Base-by-base conservation (phyloP, 345 rosid genomes). In the Lumnitzera littorea region DNA sequence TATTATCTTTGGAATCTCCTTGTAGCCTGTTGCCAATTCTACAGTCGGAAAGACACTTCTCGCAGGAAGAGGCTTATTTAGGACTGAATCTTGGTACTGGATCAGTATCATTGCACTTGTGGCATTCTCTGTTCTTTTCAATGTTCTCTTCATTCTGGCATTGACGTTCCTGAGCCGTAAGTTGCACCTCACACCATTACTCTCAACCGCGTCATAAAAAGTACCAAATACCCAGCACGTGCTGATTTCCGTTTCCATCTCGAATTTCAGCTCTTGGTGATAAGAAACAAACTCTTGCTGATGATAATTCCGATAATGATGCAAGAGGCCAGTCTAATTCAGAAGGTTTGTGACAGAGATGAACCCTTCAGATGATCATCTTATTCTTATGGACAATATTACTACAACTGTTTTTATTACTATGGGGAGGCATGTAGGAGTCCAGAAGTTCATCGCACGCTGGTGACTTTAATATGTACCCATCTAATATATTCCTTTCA, bases 1-100 rank as follows among this genome's bases (percentile, higher is more conserved):
- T 3, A 63, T 3, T 9, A 46, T 14, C 3, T 27, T 27, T 23
- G 10, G 24, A 46, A 24, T 47, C n/a, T 54, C 24, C 24, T 46
- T 25, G 25, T 63, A 57, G 58, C 50, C 51, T n/a, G 13, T 24
- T 20, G 13, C 14, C 5, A 17, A 16, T 17, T 24, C 66, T 46
- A 69, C 73, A 15, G 68, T 69, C 15, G 73, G 73, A 46, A 63
- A 57, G 67, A 20, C 60, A 16, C 63, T 69, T 58, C 68, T 69
- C 55, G 68, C 67, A 70, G 56, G 70, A 10, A 69, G 85, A 15
- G 91, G 85, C 13, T 36, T 84, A 53, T 79, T 70, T 53, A 60
- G 76, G 11, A 69, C 76, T n/a, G 65, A 84, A 58, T 64, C 71
- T 31, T 84, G 91, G 91, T 87, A 84, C 64, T 87, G 91, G 95